These are phyloP conservation scores for Trichoderma pleuroti DNA, from an alignment of 2,329 filamentous ascomycete genomes.

Conservation along the genomic window DNA sequence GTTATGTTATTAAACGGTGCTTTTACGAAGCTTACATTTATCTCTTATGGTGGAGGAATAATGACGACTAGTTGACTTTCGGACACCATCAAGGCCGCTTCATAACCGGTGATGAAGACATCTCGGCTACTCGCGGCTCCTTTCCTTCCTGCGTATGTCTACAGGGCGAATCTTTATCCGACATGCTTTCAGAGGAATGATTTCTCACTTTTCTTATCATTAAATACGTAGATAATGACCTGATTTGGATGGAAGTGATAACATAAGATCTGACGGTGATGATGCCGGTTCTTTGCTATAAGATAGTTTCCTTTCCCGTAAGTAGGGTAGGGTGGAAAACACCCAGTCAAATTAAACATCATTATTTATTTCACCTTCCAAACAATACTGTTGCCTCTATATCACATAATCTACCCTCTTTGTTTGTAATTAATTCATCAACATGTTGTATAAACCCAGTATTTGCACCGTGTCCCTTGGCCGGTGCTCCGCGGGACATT, in stretches of 20 bases:
- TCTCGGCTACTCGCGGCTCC: neutral
- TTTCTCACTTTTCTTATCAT: neutral
- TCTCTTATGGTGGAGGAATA: neutral
- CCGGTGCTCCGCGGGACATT: slow-evolving; percentile 64
- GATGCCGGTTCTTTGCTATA: neutral
- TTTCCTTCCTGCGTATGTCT: neutral
- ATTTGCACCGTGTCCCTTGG: slow-evolving; percentile 78
- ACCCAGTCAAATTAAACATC: neutral
- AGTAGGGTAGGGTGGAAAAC: neutral
- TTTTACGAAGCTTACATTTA: neutral
- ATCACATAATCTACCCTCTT: neutral
- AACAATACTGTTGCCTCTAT: neutral
- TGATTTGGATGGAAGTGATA: neutral
- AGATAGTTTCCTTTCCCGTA: neutral
- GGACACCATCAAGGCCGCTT: neutral
- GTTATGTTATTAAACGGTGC: neutral
- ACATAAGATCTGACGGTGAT: neutral
- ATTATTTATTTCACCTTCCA: neutral
- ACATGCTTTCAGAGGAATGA: neutral
- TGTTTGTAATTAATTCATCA: neutral
- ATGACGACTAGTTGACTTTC: neutral
- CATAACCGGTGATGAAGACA: neutral
- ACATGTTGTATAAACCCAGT: slow-evolving; percentile 45
- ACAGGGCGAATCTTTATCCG: slow-evolving; percentile 4
- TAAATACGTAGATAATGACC: neutral